Evolutionary conservation across 768 basidiomycete species (phyloP).

Genomic region (Auricularia sp.): DNA sequence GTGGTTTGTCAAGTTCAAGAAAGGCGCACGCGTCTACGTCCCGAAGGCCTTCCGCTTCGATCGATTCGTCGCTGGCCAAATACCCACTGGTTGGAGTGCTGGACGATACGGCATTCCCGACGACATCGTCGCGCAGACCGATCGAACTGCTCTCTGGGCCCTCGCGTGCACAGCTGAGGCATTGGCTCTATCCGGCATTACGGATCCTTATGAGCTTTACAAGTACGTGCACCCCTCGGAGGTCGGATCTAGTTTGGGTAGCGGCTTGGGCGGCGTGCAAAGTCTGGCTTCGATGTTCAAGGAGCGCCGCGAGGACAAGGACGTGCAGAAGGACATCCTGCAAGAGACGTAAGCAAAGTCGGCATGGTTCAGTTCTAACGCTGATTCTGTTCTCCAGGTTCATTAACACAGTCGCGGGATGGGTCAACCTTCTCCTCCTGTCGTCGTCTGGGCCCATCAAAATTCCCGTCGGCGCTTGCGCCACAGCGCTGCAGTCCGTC

Average conservation of each 20-base stretch:
- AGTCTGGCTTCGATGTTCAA: slow-evolving; percentile 96
- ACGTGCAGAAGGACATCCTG: slow-evolving; percentile 95
- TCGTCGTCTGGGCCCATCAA: slow-evolving; percentile 98
- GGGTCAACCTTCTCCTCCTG: slow-evolving; percentile 90
- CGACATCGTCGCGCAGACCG: slow-evolving; percentile 90
- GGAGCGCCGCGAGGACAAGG: slow-evolving; percentile 94
- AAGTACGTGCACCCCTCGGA: slow-evolving; percentile 94
- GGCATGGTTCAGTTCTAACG: not conserved
- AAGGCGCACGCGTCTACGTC: slow-evolving; percentile 83
- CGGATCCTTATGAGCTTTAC: slow-evolving; percentile 96
- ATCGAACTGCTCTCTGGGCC: slow-evolving; percentile 90
- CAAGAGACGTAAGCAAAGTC: slow-evolving; percentile 81
- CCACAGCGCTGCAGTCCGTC: slow-evolving; percentile 93
- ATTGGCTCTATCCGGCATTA: slow-evolving; percentile 92
- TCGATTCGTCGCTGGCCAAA: slow-evolving; percentile 88
- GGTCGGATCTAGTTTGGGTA: slow-evolving; percentile 87
- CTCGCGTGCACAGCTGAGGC: slow-evolving; percentile 91
- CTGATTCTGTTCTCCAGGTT: slow-evolving; percentile 43
- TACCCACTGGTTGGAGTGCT: slow-evolving; percentile 96
- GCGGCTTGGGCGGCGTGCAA: slow-evolving; percentile 94
- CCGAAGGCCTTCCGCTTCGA: slow-evolving; percentile 95
- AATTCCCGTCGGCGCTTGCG: slow-evolving; percentile 98
- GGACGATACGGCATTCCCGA: slow-evolving; percentile 94
- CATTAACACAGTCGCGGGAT: slow-evolving; percentile 98
- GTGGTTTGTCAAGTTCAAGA: slow-evolving; percentile 98